Conservation (phyloP, 129 eudicot species). For the Escallonia rubra region DNA sequence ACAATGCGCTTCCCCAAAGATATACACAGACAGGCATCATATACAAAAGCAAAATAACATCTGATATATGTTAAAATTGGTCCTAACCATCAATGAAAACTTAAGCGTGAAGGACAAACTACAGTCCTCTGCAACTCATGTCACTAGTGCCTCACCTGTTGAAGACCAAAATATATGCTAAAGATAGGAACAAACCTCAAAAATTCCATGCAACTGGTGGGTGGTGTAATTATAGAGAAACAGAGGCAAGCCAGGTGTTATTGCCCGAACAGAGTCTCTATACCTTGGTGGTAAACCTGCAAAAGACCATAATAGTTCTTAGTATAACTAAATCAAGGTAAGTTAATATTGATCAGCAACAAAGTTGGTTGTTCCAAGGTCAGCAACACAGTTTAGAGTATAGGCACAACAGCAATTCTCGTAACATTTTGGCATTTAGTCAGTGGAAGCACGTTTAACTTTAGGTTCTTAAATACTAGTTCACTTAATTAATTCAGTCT, state of each 20-base stretch:
- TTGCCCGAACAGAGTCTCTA: constrained; percentile 97
- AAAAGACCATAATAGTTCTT: background rate
- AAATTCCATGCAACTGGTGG: constrained; percentile 97
- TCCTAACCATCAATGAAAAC: too few relatives aligned
- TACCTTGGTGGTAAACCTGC: constrained; percentile 97
- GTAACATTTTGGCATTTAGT: too few relatives aligned
- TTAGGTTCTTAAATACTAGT: background rate
- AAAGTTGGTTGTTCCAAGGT: background rate
- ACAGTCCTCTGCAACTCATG: background rate
- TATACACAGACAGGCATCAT: too few relatives aligned
- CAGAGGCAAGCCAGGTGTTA: constrained; percentile 96
- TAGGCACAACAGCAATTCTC: background rate
- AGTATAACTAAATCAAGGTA: background rate
- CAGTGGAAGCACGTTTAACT: background rate
- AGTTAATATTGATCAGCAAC: background rate
- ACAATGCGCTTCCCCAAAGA: too few relatives aligned
- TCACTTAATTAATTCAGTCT: background rate
- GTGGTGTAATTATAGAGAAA: constrained; percentile 97
- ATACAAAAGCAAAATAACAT: too few relatives aligned
- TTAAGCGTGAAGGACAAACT: too few relatives aligned
- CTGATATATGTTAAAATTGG: too few relatives aligned
- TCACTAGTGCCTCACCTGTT: background rate
- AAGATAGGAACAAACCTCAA: constrained; percentile 64
- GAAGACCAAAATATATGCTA: background rate
- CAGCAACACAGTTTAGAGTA: background rate